Evolutionary conservation across 371 early-diverging fungal species (phyloP), one percentile per base, ranked within the genome.

Genomic region (Mucor piriformis): DNA sequence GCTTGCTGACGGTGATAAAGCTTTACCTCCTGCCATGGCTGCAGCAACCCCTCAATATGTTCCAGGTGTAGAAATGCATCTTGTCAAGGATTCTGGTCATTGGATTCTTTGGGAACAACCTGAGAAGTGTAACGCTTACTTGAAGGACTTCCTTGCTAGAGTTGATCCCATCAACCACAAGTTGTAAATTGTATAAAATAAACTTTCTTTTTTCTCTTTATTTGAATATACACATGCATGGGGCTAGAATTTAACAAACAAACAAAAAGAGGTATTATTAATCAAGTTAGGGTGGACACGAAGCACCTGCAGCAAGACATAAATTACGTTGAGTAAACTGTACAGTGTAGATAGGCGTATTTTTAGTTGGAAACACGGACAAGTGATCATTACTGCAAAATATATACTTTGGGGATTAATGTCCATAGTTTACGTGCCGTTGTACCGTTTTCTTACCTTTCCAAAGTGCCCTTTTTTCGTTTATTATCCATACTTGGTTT

Each of bases 291-390:
- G 53, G 44, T 49, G 49, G 24, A 42, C 16, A 16, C 32, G 43
- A 15, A 43, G 90, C 86, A n/a, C 92, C 92, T 27, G 84, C 84
- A 48, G 88, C 90, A 27, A 88, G 69, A 35, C 84, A 89, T 49
- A 99, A 82, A 73, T 99, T 99, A 54, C 95, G 84, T 69, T 87
- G 84, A 20, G 95, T 96, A 77, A 96, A 99, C 66, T 89, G 85
- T 44, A 95, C 85, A 59, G 83, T 82, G 70, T 91, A 90, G 38
- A 98, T 80, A 1, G 99, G 97, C 42, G 99, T 99, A 63, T 84
- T 86, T 74, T 97, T 97, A 7, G 99, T 98, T 20, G 87, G 88
- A 74, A 91, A 97, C 0, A 90, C 86, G 6, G 86, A 86, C 18
- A 98, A 61, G 51, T 89, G 83, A 48, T 90, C 89, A 25, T 80